These are phyloP conservation scores for Cucumis sativus DNA, from an alignment of 306 rosid genomes.

Conservation along the genomic window DNA sequence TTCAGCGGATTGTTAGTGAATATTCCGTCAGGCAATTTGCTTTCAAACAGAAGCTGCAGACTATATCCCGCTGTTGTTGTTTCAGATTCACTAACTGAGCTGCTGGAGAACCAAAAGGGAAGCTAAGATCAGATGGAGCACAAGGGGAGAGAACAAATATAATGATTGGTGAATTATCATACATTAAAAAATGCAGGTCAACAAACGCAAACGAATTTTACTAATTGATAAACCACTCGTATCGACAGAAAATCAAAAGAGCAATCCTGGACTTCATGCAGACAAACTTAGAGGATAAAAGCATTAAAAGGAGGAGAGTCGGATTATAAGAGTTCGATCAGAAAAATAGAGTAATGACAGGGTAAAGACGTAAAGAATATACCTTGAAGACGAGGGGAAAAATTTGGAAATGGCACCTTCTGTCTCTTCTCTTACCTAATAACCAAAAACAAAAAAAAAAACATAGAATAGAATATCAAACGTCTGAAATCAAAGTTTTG, in stretches of 20 bases:
- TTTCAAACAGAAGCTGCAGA: conserved; percentile 1
- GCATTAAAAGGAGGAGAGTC: background rate
- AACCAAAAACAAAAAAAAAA: background rate
- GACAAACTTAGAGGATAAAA: background rate
- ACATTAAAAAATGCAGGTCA: background rate
- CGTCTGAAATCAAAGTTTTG: background rate
- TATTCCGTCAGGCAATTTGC: conserved; percentile 1
- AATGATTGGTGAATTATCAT: background rate
- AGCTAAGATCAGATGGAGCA: background rate
- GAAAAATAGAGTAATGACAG: background rate
- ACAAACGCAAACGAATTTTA: background rate
- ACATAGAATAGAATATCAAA: background rate
- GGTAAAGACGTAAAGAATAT: background rate
- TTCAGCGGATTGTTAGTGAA: conserved; percentile 3
- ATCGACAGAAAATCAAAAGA: background rate
- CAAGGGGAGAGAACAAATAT: background rate
- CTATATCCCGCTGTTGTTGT: background rate
- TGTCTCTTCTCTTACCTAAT: conserved; percentile 12
- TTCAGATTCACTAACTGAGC: background rate
- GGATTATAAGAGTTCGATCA: background rate
- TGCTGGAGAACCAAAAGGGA: conserved; percentile 3
- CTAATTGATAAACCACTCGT: background rate
- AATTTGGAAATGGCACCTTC: background rate
- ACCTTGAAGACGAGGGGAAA: conserved; percentile 7
- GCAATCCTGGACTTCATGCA: background rate